Base-by-base conservation (phyloP, 2,329 filamentous ascomycete genomes). In the Amylocarpus encephaloides region DNA sequence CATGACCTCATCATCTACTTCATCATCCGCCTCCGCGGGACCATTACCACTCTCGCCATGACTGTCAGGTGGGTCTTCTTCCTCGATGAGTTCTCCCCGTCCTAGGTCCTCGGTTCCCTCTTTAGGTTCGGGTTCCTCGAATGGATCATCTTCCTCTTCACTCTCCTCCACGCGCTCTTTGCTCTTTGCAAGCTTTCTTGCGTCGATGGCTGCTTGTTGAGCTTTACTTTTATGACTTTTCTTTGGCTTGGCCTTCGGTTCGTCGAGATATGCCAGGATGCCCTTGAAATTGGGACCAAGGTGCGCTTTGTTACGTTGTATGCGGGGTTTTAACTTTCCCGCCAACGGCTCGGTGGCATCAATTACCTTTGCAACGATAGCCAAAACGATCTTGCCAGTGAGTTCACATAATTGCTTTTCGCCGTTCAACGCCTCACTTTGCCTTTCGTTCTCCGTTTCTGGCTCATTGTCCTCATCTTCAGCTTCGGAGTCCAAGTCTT, bases 321-420 rank as follows among this genome's bases (percentile, higher is more conserved):
- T 73, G 16, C 90, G 78, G 60, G 81, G 79, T 55, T 80, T 79
- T 33, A 95, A 75, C 63, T 79, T 80, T 29, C 80, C 82, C 7
- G 77, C 77, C 29, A 79, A 71, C 10, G 77, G 70, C 6, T 79
- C 81, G 1, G 72, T 73, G 38, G 74, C 71, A 63, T 94, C 89
- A 45, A 96, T 73, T 36, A 90, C 81, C 47, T 82, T 82, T 16
- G 83, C 88, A 9, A 86, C 74, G 18, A 95, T 82, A 11, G 85
- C 86, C 38, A 95, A 78, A 34, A 96, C 86, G 39, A 95, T 80
- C 65, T 93, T 94, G 55, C 83, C 85, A 0, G 91, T 84, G 22
- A 96, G 74, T 61, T 92, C 86, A 68, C 92, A 97, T 1, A 97
- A 77, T 16, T 83, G 80, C 64, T 92, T 86, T 68, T 97, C 93